phyloP scores from a whole-genome alignment of 2,329 filamentous ascomycete genomes.

The Scedosporium boydii region DNA sequence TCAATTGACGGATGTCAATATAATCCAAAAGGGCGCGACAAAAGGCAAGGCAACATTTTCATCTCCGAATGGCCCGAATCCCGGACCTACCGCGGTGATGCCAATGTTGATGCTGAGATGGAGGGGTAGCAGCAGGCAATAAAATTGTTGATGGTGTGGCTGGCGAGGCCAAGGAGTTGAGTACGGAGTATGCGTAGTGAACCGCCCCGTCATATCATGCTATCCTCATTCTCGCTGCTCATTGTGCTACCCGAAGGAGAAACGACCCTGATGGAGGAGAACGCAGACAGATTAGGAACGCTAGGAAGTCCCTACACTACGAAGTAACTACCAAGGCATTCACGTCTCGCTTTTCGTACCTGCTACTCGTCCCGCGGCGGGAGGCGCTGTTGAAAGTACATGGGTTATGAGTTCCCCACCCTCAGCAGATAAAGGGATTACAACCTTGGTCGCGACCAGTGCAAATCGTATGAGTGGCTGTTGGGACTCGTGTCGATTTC shows the following conservation, averaged over 20 bases:
- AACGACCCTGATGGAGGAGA: neutral
- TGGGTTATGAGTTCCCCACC: neutral
- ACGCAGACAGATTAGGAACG: neutral
- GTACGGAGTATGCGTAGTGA: too few relatives aligned
- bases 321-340: neutral
- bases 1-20: neutral
- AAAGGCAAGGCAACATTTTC: neutral
- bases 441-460: neutral
- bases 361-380: neutral
- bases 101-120: neutral
- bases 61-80: neutral
- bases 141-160: neutral
- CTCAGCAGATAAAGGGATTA: neutral
- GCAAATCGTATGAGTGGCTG: conserved; percentile 1
- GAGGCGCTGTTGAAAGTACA: neutral
- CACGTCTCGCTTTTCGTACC: neutral
- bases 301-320: neutral
- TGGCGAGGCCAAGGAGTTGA: neutral
- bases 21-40: neutral
- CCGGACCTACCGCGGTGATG: neutral
- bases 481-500: neutral
- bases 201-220: neutral
- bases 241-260: neutral
- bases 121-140: neutral
- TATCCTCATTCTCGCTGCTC: neutral